Percentiles rank a stretch among this genome's conserved stretches.
These are phyloP conservation scores for Malassezia japonica DNA, from an alignment of 1,284 basidiomycete genomes.

Conservation along the genomic window DNA sequence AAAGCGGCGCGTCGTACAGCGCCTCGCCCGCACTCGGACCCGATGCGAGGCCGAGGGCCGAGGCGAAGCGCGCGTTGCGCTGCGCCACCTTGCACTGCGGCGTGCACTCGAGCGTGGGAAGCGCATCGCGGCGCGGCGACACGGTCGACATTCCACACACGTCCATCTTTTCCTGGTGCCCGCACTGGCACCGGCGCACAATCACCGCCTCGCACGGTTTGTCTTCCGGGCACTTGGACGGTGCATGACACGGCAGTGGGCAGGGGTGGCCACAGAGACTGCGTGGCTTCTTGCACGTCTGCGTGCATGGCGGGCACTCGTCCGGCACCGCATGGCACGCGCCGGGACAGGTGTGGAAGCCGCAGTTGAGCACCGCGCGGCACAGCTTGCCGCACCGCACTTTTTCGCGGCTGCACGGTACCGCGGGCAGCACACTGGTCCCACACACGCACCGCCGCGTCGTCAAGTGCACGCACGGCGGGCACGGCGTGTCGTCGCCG, in stretches of 20 bases:
- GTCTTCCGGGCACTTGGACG: conserved; percentile 33
- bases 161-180: conserved; percentile 32
- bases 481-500: conserved; percentile 33
- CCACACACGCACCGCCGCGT: conserved; percentile 40
- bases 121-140: not conserved
- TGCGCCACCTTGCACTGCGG: conserved; percentile 37
- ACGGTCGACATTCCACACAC: conserved; percentile 13
- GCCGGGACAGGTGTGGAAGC: conserved; percentile 36
- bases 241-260: conserved; percentile 38
- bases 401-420: conserved; percentile 37
- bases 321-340: conserved; percentile 33
- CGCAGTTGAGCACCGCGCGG: conserved; percentile 34
- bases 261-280: conserved; percentile 39
- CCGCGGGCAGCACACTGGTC: conserved; percentile 34
- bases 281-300: conserved; percentile 39
- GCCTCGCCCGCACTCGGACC: conserved; percentile 21
- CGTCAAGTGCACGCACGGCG: conserved; percentile 44
- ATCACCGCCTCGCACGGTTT: conserved; percentile 38
- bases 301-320: conserved; percentile 37
- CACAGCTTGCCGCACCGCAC: conserved; percentile 40
- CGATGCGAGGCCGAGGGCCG: conserved; percentile 38
- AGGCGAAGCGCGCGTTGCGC: conserved; percentile 44
- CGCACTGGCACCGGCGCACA: conserved; percentile 38
- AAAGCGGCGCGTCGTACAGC: conserved; percentile 20
- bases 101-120: conserved; percentile 29